phyloP scores from a whole-genome alignment of 2,329 filamentous ascomycete genomes.

The Seiridium unicorne region DNA sequence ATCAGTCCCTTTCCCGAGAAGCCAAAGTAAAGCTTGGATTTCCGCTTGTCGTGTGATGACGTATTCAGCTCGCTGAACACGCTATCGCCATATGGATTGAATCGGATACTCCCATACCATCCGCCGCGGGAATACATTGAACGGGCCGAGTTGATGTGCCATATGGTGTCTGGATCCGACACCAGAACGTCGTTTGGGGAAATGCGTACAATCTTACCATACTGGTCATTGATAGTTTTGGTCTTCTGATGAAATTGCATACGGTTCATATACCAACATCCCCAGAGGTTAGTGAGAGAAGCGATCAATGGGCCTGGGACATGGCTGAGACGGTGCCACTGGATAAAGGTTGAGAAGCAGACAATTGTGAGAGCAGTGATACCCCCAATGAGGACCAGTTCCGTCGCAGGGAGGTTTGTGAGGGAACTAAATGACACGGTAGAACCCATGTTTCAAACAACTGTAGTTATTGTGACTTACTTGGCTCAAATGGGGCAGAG shows the following conservation, averaged over 20 bases:
- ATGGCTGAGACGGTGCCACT: conserved; percentile 2
- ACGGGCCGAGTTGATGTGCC: conserved; percentile 6
- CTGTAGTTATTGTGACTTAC: too few relatives aligned
- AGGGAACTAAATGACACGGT: too few relatives aligned
- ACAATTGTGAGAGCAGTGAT: not conserved
- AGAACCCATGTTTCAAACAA: too few relatives aligned
- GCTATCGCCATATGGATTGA: conserved; percentile 5
- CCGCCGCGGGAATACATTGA: not conserved
- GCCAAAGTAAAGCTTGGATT: conserved; percentile 5
- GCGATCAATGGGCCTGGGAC: not conserved
- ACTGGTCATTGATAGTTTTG: not conserved
- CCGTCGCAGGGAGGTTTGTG: too few relatives aligned
- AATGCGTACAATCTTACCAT: conserved; percentile 4
- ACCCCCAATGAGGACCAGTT: not conserved
- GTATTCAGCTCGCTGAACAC: conserved; percentile 5
- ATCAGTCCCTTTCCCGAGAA: conserved; percentile 6
- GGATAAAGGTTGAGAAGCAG: not conserved
- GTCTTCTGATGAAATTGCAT: not conserved
- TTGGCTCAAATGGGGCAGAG: too few relatives aligned
- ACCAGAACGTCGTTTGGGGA: conserved; percentile 2
- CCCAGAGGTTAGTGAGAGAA: conserved; percentile 5
- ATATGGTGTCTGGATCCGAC: conserved; percentile 2
- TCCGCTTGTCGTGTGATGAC: conserved; percentile 4
- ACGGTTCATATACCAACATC: not conserved
- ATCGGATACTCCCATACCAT: conserved; percentile 1